phyloP scores from a whole-genome alignment of 2,329 filamentous ascomycete species.

The Ascochyta lentis region DNA sequence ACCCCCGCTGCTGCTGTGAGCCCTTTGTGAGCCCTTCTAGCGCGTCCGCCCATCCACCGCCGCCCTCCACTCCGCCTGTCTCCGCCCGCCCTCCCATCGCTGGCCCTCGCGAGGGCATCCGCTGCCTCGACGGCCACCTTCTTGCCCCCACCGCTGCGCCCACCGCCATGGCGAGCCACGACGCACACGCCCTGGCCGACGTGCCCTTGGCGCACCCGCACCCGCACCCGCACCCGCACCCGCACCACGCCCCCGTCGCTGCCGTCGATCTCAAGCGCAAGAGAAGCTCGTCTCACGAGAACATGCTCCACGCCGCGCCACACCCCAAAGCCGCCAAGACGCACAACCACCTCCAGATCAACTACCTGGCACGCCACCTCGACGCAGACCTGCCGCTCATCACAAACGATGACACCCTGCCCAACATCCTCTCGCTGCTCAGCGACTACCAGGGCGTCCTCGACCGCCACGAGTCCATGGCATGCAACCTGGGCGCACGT shows the following conservation, averaged over 20 bases:
- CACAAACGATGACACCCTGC: conserved; percentile 72
- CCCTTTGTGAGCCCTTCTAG: conserved; percentile 19
- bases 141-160: conserved; percentile 26
- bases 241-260: conserved; percentile 28
- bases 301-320: conserved; percentile 42
- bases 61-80: conserved; percentile 22
- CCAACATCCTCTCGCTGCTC: conserved; percentile 74
- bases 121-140: conserved; percentile 24
- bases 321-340: conserved; percentile 62
- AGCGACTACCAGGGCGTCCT: conserved; percentile 85
- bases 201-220: conserved; percentile 32
- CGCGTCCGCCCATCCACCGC: conserved; percentile 25
- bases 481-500: conserved; percentile 82
- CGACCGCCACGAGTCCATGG: conserved; percentile 84
- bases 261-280: conserved; percentile 55
- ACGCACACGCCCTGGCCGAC: conserved; percentile 27
- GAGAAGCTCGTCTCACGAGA: conserved; percentile 51
- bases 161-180: conserved; percentile 31
- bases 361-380: conserved; percentile 70
- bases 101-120: conserved; percentile 12
- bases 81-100: conserved; percentile 7
- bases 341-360: conserved; percentile 69
- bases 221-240: conserved; percentile 9
- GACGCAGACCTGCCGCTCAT: conserved; percentile 68
- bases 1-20: conserved; percentile 8